Percentiles rank a stretch among this genome's conserved stretches.
These are phyloP conservation scores for Fusarium nematophilum DNA, from an alignment of 2,329 filamentous ascomycete species.

Conservation along the genomic window DNA sequence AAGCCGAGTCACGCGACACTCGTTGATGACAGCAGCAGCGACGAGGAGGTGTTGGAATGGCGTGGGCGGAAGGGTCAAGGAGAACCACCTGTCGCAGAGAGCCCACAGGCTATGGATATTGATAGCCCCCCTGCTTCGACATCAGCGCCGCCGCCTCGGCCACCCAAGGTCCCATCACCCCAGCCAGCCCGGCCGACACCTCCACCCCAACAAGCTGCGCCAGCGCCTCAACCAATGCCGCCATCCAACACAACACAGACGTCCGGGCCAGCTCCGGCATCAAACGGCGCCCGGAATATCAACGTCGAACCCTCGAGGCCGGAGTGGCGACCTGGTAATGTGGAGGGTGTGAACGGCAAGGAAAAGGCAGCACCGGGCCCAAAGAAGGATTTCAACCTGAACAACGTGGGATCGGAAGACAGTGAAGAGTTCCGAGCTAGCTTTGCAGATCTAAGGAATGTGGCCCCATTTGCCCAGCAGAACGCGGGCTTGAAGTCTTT, in stretches of 20 bases:
- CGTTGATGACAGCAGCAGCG: slow-evolving; percentile 60
- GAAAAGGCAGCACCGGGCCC: slow-evolving; percentile 33
- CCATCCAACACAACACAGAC: background rate
- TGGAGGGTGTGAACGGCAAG: slow-evolving; percentile 43
- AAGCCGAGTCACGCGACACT: slow-evolving; percentile 59
- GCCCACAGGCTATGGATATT: slow-evolving; percentile 74
- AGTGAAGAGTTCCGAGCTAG: slow-evolving; percentile 65
- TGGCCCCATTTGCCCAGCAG: slow-evolving; percentile 64
- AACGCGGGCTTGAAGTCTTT: slow-evolving; percentile 64
- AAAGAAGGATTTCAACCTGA: slow-evolving; percentile 45
- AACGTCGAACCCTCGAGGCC: slow-evolving; percentile 68
- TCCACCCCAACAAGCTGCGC: slow-evolving; percentile 21
- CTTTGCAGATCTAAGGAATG: slow-evolving; percentile 66
- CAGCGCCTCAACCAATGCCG: slow-evolving; percentile 7
- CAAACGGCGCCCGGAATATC: slow-evolving; percentile 60
- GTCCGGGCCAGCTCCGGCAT: slow-evolving; percentile 2
- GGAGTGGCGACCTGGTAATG: slow-evolving; percentile 68
- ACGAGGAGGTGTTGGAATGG: slow-evolving; percentile 53
- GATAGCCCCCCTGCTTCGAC: slow-evolving; percentile 59
- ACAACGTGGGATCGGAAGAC: slow-evolving; percentile 64
- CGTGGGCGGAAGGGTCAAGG: slow-evolving; percentile 48
- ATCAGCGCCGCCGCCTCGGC: slow-evolving; percentile 32
- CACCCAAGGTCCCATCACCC: slow-evolving; percentile 30
- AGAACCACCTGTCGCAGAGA: slow-evolving; percentile 50
- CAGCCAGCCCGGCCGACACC: slow-evolving; percentile 17